phyloP scores from a whole-genome alignment of 371 early-diverging fungal species.

The Vairimorpha apis region DNA sequence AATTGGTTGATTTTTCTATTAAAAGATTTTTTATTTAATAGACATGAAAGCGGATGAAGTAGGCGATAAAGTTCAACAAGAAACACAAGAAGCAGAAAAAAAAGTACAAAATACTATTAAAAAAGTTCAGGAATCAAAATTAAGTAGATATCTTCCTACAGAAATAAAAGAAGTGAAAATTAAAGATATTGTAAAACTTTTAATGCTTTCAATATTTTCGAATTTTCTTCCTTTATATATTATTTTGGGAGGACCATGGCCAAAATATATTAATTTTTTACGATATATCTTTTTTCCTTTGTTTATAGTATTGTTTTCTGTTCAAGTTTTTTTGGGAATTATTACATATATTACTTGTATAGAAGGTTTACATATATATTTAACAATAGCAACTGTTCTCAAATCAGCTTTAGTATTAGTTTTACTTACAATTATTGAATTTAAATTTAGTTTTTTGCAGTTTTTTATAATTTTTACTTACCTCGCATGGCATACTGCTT shows the following conservation, averaged over 20 bases:
- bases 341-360: neutral
- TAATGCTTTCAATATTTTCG: conserved; percentile 13
- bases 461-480: conserved; percentile 21
- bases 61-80: conserved; percentile 6
- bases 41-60: conserved; percentile 11
- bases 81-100: conserved; percentile 30
- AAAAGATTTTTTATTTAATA: conserved; percentile 2
- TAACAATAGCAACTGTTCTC: neutral
- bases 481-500: neutral
- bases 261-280: neutral
- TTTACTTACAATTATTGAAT: conserved; percentile 31
- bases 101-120: conserved; percentile 27
- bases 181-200: conserved; percentile 27
- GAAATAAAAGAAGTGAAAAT: conserved; percentile 35
- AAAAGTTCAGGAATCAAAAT: conserved; percentile 25
- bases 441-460: conserved; percentile 14
- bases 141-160: conserved; percentile 41
- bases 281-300: neutral
- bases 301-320: neutral
- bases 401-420: conserved; percentile 7
- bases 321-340: neutral
- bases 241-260: neutral
- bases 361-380: neutral
- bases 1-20: conserved; percentile 15
- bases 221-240: conserved; percentile 12